These are phyloP conservation scores for Dactylonectria macrodidyma DNA, from an alignment of 2,329 filamentous ascomycete genomes.

Conservation along the genomic window DNA sequence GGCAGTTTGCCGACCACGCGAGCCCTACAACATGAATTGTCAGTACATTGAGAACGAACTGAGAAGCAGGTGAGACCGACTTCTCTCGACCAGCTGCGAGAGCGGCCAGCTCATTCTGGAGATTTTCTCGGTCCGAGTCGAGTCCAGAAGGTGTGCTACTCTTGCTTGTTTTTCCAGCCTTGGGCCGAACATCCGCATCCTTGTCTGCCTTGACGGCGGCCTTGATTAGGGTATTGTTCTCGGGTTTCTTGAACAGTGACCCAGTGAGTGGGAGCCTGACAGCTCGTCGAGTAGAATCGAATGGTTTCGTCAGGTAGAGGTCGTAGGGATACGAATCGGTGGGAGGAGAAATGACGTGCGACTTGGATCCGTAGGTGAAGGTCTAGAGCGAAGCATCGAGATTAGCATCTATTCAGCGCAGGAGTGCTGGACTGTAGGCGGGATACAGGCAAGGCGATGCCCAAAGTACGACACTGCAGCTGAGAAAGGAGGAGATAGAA, in stretches of 20 bases:
- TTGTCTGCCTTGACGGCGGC: slow-evolving; percentile 50
- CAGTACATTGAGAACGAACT: slow-evolving; percentile 42
- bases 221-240: slow-evolving; percentile 38
- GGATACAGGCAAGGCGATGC: neutral
- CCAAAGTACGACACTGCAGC: neutral
- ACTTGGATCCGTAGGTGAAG: slow-evolving; percentile 67
- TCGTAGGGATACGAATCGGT: slow-evolving; percentile 67
- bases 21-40: slow-evolving; percentile 49
- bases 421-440: neutral
- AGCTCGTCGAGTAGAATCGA: slow-evolving; percentile 62
- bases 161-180: slow-evolving; percentile 51
- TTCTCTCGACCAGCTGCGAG: slow-evolving; percentile 55
- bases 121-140: slow-evolving; percentile 65
- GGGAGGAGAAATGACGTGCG: slow-evolving; percentile 62
- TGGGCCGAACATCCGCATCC: slow-evolving; percentile 49
- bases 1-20: slow-evolving; percentile 54
- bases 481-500: neutral
- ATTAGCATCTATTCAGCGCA: slow-evolving; percentile 33
- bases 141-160: slow-evolving; percentile 57
- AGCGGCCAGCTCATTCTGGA: slow-evolving; percentile 60
- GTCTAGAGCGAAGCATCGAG: slow-evolving; percentile 55
- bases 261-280: slow-evolving; percentile 66
- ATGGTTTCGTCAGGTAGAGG: slow-evolving; percentile 69
- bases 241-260: slow-evolving; percentile 64
- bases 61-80: slow-evolving; percentile 46